Percentiles rank a stretch among this genome's conserved stretches.
Conservation (phyloP, 2,329 filamentous ascomycete species). For the Colletotrichum gloeosporioides region DNA sequence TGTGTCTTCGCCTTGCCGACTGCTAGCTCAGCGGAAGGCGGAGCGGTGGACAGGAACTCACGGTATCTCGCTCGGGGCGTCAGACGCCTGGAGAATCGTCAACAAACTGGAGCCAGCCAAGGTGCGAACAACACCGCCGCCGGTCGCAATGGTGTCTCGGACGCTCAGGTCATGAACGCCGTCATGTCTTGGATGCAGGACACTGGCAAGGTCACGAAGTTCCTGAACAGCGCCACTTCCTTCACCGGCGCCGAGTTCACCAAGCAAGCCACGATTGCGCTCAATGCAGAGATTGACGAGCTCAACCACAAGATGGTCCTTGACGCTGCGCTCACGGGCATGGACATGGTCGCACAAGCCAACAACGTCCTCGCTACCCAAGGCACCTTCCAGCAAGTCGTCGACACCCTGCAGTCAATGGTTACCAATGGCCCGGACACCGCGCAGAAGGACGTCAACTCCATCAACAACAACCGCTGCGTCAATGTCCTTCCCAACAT, state of each 20-base stretch:
- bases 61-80: neutral
- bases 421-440: constrained; percentile 25
- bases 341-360: constrained; percentile 17
- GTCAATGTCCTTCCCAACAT: constrained; percentile 28
- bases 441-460: constrained; percentile 24
- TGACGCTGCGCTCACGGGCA: constrained; percentile 17
- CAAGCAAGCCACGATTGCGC: constrained; percentile 24
- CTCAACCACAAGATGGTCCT: constrained; percentile 27
- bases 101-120: neutral
- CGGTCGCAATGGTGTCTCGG: constrained; percentile 15
- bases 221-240: constrained; percentile 24
- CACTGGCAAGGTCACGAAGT: constrained; percentile 26
- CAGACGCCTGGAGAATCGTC: neutral
- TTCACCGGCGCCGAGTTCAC: constrained; percentile 25
- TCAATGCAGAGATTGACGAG: constrained; percentile 27
- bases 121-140: constrained; percentile 1
- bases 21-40: constrained; percentile 7
- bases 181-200: constrained; percentile 25
- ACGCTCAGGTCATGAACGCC: constrained; percentile 23
- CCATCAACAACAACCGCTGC: constrained; percentile 27
- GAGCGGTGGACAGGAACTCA: neutral
- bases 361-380: constrained; percentile 24
- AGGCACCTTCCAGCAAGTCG: constrained; percentile 26
- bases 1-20: constrained; percentile 5
- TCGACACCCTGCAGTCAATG: constrained; percentile 25